These are phyloP conservation scores for Saturnispora bothae DNA, from an alignment of 805 yeast genomes.

Conservation along the genomic window DNA sequence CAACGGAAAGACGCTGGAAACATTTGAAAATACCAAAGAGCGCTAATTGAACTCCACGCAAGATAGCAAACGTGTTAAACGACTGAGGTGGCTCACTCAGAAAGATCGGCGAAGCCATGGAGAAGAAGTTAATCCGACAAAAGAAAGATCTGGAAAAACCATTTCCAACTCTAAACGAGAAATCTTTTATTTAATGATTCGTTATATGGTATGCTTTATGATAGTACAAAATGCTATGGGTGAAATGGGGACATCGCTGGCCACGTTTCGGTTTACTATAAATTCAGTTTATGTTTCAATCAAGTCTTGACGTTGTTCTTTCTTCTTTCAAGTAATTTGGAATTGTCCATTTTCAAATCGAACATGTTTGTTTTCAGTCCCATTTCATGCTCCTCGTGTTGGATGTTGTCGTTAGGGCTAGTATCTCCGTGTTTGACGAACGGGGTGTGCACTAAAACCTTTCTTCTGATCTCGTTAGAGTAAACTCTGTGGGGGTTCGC, in stretches of 20 bases:
- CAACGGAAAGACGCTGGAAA: neutral
- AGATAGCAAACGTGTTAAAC: conserved; percentile 36
- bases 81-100: conserved; percentile 48
- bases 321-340: conserved; percentile 52
- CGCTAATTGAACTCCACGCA: conserved; percentile 45
- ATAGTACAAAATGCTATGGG: conserved; percentile 2
- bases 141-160: neutral
- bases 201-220: too few species aligned
- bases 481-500: neutral
- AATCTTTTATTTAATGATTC: too few species aligned
- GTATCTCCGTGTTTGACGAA: conserved; percentile 4
- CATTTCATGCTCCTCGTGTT: too few species aligned
- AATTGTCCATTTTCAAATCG: conserved; percentile 53
- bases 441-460: conserved; percentile 14
- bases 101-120: conserved; percentile 57
- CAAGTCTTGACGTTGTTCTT: conserved; percentile 16
- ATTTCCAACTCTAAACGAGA: too few species aligned
- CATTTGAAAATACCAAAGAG: conserved; percentile 18
- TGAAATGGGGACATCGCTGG: too few species aligned
- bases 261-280: too few species aligned
- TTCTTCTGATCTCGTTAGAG: conserved; percentile 7
- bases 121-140: too few species aligned
- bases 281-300: too few species aligned
- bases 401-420: neutral
- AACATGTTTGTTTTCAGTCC: conserved; percentile 22